Conservation (phyloP, 2,329 filamentous ascomycete genomes). For the Davidsoniella virescens region DNA sequence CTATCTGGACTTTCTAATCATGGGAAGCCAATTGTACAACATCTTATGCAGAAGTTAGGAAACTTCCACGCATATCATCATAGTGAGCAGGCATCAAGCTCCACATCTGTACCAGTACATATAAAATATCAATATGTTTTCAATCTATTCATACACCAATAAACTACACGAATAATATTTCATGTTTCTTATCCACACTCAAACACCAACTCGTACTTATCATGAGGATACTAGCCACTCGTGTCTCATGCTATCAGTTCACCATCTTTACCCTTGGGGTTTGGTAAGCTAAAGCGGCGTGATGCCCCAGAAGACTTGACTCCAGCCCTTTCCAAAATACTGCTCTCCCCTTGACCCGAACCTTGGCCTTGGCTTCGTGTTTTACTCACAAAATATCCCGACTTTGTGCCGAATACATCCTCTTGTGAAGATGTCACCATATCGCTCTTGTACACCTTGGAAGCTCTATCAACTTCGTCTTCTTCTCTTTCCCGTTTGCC, state of each 20-base stretch:
- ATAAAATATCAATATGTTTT: background rate
- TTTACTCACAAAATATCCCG: background rate
- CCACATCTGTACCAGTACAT: conserved; percentile 10
- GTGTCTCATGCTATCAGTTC: no score
- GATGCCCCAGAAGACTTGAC: no score
- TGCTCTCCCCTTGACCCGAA: no score
- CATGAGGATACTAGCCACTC: no score
- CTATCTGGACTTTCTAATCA: background rate
- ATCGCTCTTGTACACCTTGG: background rate
- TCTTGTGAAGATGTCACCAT: background rate
- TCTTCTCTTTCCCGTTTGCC: background rate
- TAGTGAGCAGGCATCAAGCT: background rate
- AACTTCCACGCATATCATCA: background rate
- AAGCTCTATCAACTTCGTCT: background rate
- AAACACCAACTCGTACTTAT: no score
- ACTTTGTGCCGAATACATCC: background rate
- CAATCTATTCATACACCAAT: background rate
- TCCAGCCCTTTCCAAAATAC: no score
- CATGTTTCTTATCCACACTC: no score
- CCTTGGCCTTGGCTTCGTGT: no score
- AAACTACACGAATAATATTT: background rate
- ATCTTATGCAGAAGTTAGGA: background rate
- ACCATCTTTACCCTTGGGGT: no score
- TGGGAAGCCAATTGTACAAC: background rate
- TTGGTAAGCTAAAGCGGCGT: no score